These are phyloP conservation scores for Prototheca wickerhamii DNA, from an alignment of 163 green algal genomes.

Conservation along the genomic window DNA sequence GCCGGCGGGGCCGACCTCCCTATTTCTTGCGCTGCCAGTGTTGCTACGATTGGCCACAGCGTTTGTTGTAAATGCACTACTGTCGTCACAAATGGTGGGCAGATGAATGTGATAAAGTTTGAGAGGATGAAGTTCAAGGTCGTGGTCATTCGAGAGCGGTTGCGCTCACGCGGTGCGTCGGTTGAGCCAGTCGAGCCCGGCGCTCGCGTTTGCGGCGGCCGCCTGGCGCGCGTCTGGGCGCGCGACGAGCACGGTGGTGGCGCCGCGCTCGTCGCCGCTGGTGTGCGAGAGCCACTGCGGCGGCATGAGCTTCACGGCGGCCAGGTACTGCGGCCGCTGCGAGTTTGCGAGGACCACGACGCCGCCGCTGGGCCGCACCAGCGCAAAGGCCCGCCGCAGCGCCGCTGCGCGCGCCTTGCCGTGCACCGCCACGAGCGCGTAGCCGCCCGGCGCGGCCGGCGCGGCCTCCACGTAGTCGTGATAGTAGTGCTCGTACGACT, in stretches of 20 bases:
- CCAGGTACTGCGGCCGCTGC: slow-evolving; percentile 6
- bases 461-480: background rate
- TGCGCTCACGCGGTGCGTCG: background rate
- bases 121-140: background rate
- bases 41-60: too few relatives aligned
- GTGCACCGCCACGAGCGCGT: slow-evolving; percentile 5
- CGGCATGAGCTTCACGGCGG: slow-evolving; percentile 1
- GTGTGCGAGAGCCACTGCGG: slow-evolving; percentile 8
- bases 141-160: background rate
- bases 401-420: slow-evolving; percentile 10
- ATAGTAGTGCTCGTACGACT: slow-evolving; percentile 1
- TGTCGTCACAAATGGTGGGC: background rate
- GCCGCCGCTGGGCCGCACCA: slow-evolving; percentile 12
- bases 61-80: too few relatives aligned
- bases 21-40: too few relatives aligned
- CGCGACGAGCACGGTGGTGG: background rate
- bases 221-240: background rate
- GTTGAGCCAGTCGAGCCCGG: background rate
- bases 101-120: background rate
- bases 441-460: background rate
- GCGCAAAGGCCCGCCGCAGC: slow-evolving; percentile 6
- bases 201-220: too few relatives aligned
- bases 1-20: too few relatives aligned
- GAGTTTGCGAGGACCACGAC: slow-evolving; percentile 15
- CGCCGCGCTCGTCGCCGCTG: background rate